Conservation (phyloP, 2,329 filamentous ascomycete species). For the Pseudogymnoascus sp. region DNA sequence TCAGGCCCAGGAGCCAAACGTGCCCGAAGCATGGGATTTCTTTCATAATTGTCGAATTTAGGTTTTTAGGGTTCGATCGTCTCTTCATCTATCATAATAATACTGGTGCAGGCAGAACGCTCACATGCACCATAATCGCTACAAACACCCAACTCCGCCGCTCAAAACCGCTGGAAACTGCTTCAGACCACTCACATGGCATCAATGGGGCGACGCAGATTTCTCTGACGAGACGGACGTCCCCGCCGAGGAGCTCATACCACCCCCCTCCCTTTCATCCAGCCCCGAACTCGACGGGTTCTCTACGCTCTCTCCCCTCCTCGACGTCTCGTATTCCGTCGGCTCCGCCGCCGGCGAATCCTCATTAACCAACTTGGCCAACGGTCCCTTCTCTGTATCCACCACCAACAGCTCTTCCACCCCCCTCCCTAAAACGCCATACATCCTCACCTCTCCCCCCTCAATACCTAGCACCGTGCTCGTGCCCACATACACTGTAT, state of each 20-base stretch:
- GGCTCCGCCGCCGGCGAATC: neutral
- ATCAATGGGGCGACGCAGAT: neutral
- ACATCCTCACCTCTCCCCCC: constrained; percentile 54
- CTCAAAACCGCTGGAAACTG: neutral
- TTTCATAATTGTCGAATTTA: neutral
- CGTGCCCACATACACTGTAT: constrained; percentile 60
- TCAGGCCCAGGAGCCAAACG: neutral
- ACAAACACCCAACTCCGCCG: neutral
- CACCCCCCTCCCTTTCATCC: neutral
- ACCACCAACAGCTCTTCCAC: constrained; percentile 58
- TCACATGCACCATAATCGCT: neutral
- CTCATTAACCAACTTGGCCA: neutral
- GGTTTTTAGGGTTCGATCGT: neutral
- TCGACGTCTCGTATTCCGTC: neutral
- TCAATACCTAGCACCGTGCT: constrained; percentile 60
- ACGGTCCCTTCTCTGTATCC: constrained; percentile 35
- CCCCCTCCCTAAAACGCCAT: constrained; percentile 57
- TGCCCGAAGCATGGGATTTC: neutral
- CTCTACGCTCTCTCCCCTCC: neutral
- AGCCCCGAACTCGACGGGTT: neutral
- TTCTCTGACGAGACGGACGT: neutral
- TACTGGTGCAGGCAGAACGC: neutral
- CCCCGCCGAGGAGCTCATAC: neutral
- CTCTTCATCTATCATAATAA: neutral
- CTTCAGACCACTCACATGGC: neutral